Evolutionary conservation across 2,329 filamentous ascomycete species (phyloP), one percentile per base, ranked within the genome.

Genomic region (Fusarium tupiense): DNA sequence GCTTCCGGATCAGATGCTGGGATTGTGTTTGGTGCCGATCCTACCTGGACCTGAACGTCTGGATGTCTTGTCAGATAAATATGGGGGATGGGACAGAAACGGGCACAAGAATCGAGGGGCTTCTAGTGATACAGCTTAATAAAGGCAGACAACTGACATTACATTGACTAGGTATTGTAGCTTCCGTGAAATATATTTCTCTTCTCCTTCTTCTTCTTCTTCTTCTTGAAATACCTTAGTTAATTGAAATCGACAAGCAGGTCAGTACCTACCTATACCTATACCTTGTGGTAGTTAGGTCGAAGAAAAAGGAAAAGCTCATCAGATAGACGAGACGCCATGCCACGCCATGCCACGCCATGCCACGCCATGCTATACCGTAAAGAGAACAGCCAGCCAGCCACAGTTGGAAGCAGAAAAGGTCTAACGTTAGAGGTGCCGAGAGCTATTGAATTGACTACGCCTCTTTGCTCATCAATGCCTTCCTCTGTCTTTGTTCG

Each of bases 371-470:
- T 67, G 19, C 71, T 74, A 68, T 71, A 63, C 70, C 52, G 52
- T 20, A 70, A 64, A 17, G 33, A 71, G 67, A 61, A 53, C 71
- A 73, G 35, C 66, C 62, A 73, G 71, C 71, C 71, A 73, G 71
- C 71, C 71, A 73, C 71, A 59, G 35, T 74, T 60, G 41, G 67
- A 52, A 66, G 37, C 56, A 74, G 60, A 47, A 59, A 49, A 43
- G 44, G 49, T 60, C 58, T 47, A 50, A 53, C 16, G 37, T 49
- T 62, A 43, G 56, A 67, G 43, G 47, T 72, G 44, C 64, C 52
- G 67, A 47, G 38, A 71, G 38, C 52, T 71, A 58, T 53, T 64
- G 66, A 49, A 38, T 17, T 70, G 40, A 47, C 50, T 52, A 58
- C 59, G 54, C 64, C 69, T 64, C 44, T 60, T 68, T 59, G 24